These are phyloP conservation scores for Hyaloscypha hepaticicola DNA, from an alignment of 495 filamentous ascomycete genomes.

Conservation along the genomic window DNA sequence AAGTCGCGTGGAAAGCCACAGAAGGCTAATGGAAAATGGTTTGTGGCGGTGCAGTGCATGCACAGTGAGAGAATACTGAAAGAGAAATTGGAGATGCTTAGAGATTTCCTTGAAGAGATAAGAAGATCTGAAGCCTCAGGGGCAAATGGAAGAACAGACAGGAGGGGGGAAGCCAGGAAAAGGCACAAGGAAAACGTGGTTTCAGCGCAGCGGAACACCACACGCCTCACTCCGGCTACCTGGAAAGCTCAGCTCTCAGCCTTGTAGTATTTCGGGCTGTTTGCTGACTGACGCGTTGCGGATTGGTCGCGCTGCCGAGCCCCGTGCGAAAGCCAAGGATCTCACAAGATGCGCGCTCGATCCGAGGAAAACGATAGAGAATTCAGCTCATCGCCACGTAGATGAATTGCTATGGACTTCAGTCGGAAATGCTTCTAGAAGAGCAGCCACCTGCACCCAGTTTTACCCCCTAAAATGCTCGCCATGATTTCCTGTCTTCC, in stretches of 20 bases:
- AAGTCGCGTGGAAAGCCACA: conserved; percentile 1
- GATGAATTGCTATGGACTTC: conserved; percentile 13
- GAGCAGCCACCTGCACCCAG: neutral
- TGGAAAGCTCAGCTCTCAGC: conserved; percentile 2
- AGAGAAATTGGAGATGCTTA: neutral
- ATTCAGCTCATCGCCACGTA: conserved; percentile 6
- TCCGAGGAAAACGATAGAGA: neutral
- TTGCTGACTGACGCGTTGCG: neutral
- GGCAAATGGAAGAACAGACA: neutral
- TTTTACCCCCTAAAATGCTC: conserved; percentile 12
- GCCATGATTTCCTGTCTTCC: neutral
- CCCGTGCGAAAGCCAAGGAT: conserved; percentile 4
- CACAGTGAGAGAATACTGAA: neutral
- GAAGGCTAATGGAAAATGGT: neutral
- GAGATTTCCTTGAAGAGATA: neutral
- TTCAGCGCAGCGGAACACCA: conserved; percentile 4
- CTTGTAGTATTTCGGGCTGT: neutral
- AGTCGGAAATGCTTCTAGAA: conserved; percentile 1
- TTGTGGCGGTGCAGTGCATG: neutral
- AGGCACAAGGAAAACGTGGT: conserved; percentile 8
- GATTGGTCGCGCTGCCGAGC: neutral
- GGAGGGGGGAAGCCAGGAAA: neutral
- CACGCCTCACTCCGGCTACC: neutral
- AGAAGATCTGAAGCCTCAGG: neutral
- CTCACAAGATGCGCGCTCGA: neutral